phyloP scores from a whole-genome alignment of 768 basidiomycete species.

The Macrolepiota albuminosa region DNA sequence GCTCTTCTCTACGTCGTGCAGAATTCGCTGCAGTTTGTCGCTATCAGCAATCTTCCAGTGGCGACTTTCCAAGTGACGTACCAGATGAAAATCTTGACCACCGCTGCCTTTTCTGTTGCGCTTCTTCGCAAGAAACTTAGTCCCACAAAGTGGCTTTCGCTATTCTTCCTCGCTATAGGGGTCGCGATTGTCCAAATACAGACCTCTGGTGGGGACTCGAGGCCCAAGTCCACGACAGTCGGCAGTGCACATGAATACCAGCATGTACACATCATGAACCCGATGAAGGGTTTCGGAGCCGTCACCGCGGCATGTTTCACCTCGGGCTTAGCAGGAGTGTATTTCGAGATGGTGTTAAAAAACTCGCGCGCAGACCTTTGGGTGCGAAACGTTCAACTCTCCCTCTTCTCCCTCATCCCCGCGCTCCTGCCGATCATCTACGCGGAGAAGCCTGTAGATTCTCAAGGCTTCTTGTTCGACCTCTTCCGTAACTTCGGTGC shows the following conservation, averaged over 20 bases:
- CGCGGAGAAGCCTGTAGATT: slow-evolving; percentile 31
- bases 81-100: slow-evolving; percentile 98
- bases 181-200: slow-evolving; percentile 96
- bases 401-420: slow-evolving; percentile 86
- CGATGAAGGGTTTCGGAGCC: slow-evolving; percentile 76
- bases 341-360: slow-evolving; percentile 93
- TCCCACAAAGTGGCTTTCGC: slow-evolving; percentile 77
- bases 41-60: slow-evolving; percentile 90
- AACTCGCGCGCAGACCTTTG: slow-evolving; percentile 80
- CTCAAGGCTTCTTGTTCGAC: slow-evolving; percentile 47
- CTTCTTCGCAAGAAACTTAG: slow-evolving; percentile 74
- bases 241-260: slow-evolving; percentile 66
- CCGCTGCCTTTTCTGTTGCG: slow-evolving; percentile 86
- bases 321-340: slow-evolving; percentile 86
- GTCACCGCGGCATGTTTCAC: slow-evolving; percentile 86
- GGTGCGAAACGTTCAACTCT: slow-evolving; percentile 88
- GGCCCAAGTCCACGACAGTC: slow-evolving; percentile 36
- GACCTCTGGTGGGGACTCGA: slow-evolving; percentile 32
- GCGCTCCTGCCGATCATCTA: slow-evolving; percentile 80
- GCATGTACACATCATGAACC: slow-evolving; percentile 72
- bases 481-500: slow-evolving; percentile 84
- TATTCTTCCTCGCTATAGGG: slow-evolving; percentile 86
- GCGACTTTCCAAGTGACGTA: slow-evolving; percentile 98
- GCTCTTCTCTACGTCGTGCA: slow-evolving; percentile 95
- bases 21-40: slow-evolving; percentile 96